Evolutionary conservation across 2,329 filamentous ascomycete species (phyloP).

Genomic region (Phyllosticta citribraziliensis): DNA sequence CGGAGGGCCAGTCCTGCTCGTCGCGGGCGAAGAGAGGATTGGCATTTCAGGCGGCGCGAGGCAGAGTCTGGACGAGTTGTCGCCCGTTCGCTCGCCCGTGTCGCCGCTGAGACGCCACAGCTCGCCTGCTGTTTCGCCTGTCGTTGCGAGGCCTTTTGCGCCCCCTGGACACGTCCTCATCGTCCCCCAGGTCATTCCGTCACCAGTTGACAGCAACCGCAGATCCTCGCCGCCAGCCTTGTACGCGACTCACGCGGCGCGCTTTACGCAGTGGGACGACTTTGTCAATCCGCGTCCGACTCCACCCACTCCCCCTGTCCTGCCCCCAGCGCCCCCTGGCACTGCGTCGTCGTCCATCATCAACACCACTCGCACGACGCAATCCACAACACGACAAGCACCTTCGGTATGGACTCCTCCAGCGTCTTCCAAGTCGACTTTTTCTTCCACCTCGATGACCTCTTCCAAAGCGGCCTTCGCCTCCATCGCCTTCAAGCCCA

Average conservation of each 20-base stretch:
- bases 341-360: not conserved
- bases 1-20: not conserved
- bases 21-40: not conserved
- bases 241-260: not conserved
- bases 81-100: not conserved
- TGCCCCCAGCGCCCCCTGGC: not conserved
- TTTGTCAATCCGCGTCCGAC: not conserved
- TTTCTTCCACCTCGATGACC: not conserved
- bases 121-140: not conserved
- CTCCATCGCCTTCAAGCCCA: not conserved
- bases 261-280: not conserved
- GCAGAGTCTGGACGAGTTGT: not conserved
- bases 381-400: no score
- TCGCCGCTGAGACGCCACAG: not conserved
- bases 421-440: not conserved
- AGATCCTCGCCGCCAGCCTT: not conserved
- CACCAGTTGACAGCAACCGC: not conserved
- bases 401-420: no score
- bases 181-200: not conserved
- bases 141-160: not conserved
- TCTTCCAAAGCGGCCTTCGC: not conserved
- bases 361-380: not conserved
- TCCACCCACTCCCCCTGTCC: not conserved
- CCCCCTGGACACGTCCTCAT: not conserved
- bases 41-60: not conserved